Base-by-base conservation (phyloP, 1,284 basidiomycete species). In the Amylostereum areolatum region DNA sequence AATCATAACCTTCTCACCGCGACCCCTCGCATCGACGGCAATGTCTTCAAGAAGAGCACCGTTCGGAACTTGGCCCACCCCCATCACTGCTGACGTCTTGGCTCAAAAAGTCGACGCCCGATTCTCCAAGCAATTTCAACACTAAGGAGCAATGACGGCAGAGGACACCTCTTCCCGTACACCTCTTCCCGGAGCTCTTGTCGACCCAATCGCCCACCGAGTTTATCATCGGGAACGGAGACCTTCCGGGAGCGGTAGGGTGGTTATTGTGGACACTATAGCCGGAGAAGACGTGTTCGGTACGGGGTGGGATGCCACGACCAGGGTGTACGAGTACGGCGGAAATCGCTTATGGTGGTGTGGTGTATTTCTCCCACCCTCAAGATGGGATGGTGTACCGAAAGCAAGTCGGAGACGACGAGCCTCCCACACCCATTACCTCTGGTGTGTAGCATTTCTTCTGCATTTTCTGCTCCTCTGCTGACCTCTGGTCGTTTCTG, bases 201-300 rank as follows among this genome's bases (percentile, higher is more conserved):
- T 82, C 28, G 83, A 85, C 62, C 64, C 70, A 3, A 57, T 75
- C 27, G 78, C 74, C 2, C 68, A 68, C 3, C 65, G 64, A 5
- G 61, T 84, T 25, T 85, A 83, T 56, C 80, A 83, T 63, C 57
- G 84, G 45, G 85, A 89, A 59, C 68, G 65, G 7, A 65, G 85
- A 7, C 82, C 87, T 0, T 70, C 73, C 11, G 83, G 89, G 58
- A 70, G 64, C 11, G 78, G 85, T 5, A 69, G 85, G 2, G 70
- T 59, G 44, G 80, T 81, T 0, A 64, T 88, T 8, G 77, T 87
- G 33, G 68, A 80, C 39, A 74, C 73, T 0, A 55, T 65, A 27
- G 67, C 66, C 4, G 68, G 69, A 18, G 60, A 61, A 34, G 82
- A 85, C 57, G 63, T 83, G 1, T 67, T 81, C 27, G 75, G 73